Evolutionary conservation across 129 eudicot genomes (phyloP), one percentile per base, ranked within the genome.

Genomic region (Helianthus annuus): DNA sequence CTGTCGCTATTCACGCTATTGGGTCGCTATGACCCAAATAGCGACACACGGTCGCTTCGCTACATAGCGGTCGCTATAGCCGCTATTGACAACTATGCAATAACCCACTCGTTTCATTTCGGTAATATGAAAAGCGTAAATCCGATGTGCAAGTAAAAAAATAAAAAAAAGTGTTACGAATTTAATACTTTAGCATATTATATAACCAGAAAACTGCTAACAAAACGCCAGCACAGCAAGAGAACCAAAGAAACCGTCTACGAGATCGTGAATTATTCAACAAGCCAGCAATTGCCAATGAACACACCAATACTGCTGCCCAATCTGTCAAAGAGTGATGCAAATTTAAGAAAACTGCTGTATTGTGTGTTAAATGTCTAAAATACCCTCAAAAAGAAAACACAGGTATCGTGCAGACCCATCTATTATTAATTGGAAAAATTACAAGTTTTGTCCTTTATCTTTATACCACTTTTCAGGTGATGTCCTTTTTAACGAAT

Each of bases 171-270:
- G 12, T 15, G 4, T 16, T 34, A 29, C 0, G 17, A 11, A 4
- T 13, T 51, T 62, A 68, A 1, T 81, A 94, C 98, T 85, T 86
- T 64, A 84, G 64, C 96, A 94, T 87, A 73, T 85, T 83, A 76
- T 94, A 86, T 42, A 90, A 80, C 98, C 97, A 94, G 75, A 90
- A 94, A 51, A 81, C 73, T 0, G 97, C 89, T 70, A 94, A 64
- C 76, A 84, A 55, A 69, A 80, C 60, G 52, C 90, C 96, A 79
- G 51, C 72, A 57, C 53, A 54, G 84, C 85, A 90, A 53, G 98
- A 80, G 78, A 56, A 75, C 97, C 89, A 90, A 71, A 94, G 90
- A 89, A 85, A 85, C 19, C 64, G 79, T 69, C 86, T 87, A 71
- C 78, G 92, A 74, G 76, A 77, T 55, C 71, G 76, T 73, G 97